Base-by-base conservation (phyloP, 768 basidiomycete genomes). In the Cyclocybe aegerita region DNA sequence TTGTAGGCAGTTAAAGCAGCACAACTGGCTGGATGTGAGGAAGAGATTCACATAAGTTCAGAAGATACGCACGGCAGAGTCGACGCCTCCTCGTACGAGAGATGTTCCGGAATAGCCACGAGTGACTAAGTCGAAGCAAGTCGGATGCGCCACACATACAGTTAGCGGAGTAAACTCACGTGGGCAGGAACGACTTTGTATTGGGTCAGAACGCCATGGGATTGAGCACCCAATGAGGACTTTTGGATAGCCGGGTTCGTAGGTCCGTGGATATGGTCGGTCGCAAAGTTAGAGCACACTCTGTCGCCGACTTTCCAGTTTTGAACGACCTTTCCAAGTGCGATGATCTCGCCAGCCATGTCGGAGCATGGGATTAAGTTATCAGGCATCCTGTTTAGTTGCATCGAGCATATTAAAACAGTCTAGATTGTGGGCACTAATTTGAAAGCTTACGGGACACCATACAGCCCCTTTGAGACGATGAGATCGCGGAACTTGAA, bases 1-100 rank as follows among this genome's bases (percentile, higher is more conserved):
- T 81, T 84, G 66, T 85, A 87, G 0, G 85, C 83, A 0, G 85
- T 88, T 43, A 87, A 57, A 7, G 76, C 83, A 2, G 83, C 82
- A 51, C 79, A 82, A 23, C 78, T 65, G 31, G 9, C 9, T 29
- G 1, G 4, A 14, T n/a, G 9, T 4, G 9, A n/a, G 10, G 29
- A 29, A 7, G 2, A n/a, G 9, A 23, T 4, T 37, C 7, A 7
- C 36, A 2, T 11, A 15, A 46, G 36, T 9, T 16, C 12, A 16
- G 12, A 33, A 32, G 30, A 9, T 12, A 46, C 76, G 30, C 58
- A 85, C 71, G 84, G 81, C 4, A 88, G 67, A 16, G 83, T 83
- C 0, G 86, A 80, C 0, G 78, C 86, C 60, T 89, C 81, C 53
- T 82, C 79, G 55, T 79, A 84, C 2, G 75, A 77, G 14, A 87